Evolutionary conservation across 1,284 basidiomycete genomes (phyloP).

Genomic region (Cutaneotrichosporon sp.): DNA sequence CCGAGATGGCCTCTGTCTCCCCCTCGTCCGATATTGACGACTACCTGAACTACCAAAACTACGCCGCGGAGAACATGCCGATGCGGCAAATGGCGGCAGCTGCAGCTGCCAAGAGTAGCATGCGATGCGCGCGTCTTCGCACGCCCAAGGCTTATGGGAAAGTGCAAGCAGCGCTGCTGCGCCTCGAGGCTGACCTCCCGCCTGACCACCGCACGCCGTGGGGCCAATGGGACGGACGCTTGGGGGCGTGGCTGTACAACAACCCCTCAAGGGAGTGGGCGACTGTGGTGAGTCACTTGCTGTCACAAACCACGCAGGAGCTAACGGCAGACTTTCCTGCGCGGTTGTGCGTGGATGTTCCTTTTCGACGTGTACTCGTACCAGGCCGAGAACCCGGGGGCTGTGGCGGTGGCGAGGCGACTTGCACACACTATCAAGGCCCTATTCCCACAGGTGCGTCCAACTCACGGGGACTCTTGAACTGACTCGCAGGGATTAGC

Average conservation of each 20-base stretch:
- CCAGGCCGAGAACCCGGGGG: conserved; percentile 34
- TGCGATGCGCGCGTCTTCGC: conserved; percentile 28
- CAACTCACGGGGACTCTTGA: neutral
- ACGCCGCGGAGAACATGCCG: conserved; percentile 12
- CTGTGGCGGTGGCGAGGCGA: conserved; percentile 38
- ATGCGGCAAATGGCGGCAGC: neutral
- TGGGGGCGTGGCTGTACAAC: neutral
- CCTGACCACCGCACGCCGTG: conserved; percentile 35
- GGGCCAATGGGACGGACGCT: conserved; percentile 17
- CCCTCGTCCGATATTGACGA: conserved; percentile 29
- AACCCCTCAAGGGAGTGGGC: conserved; percentile 18
- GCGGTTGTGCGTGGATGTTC: conserved; percentile 49
- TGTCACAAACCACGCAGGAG: neutral
- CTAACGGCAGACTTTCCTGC: conserved; percentile 35
- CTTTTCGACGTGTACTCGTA: conserved; percentile 43
- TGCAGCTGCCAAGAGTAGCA: neutral
- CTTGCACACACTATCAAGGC: conserved; percentile 28
- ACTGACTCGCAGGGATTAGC: conserved; percentile 2
- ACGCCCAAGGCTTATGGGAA: conserved; percentile 42
- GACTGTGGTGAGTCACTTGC: conserved; percentile 31
- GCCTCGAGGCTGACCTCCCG: conserved; percentile 40
- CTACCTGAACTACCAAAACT: conserved; percentile 28
- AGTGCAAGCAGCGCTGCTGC: conserved; percentile 32
- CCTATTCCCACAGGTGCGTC: conserved; percentile 15
- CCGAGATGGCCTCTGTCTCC: neutral